Base-by-base conservation (phyloP, 2,329 filamentous ascomycete genomes). In the Colletotrichum higginsianum region DNA sequence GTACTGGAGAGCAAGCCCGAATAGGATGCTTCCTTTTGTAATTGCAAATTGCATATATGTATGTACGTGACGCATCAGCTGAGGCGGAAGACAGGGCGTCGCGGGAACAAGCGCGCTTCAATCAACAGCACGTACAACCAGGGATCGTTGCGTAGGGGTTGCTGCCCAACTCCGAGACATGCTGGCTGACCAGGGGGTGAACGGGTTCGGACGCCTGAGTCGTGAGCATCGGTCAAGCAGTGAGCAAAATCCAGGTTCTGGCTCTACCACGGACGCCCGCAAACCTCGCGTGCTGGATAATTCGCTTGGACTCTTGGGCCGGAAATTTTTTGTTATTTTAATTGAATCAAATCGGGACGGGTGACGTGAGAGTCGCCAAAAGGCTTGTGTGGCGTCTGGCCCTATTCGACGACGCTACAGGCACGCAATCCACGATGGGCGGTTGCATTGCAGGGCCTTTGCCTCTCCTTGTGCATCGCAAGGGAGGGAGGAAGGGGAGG, bases 151-250 rank as follows among this genome's bases (percentile, higher is more conserved):
- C 35, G 44, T 21, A 63, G 47, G 55, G 58, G 49, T 71, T 71
- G 68, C 64, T 71, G 68, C 68, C 68, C 65, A 67, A 71, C 65
- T 58, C 57, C 50, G 68, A 67, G 52, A 71, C 68, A 68, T 8
- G 38, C 46, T 71, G 35, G 56, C 23, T 46, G 38, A 46, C 44
- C 65, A 58, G 50, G 52, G 30, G 64, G 68, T 26, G 21, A 46
- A 61, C 40, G 30, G 30, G 65, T 71, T 68, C 68, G 68, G 58
- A 71, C 57, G 47, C 60, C 53, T 71, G 68, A 71, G 53, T 71
- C 64, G 68, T 49, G 58, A 58, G 21, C 52, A 50, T 55, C 35
- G 52, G 58, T 50, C 56, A 53, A 13, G 61, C 52, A 53, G 65
- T 42, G 58, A 40, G 30, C 65, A 56, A 46, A 67, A 61, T 11